These are phyloP conservation scores for Cichorium intybus DNA, from an alignment of 140 eudicot species.

Conservation along the genomic window DNA sequence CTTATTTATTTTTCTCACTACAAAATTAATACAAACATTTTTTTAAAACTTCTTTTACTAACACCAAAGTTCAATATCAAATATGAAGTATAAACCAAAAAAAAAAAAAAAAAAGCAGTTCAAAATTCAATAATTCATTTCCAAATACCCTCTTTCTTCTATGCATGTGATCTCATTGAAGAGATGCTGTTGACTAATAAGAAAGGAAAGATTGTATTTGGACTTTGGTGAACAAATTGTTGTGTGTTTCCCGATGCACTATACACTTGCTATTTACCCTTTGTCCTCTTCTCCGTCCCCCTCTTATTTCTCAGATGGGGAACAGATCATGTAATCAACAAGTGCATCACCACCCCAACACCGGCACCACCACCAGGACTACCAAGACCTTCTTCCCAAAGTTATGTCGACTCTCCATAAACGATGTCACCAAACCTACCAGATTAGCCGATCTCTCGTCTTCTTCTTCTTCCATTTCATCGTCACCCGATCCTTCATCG, in stretches of 20 bases:
- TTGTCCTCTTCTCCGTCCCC: neutral
- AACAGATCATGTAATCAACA: slow-evolving; percentile 9
- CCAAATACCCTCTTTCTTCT: too few relatives aligned
- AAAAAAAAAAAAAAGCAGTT: too few relatives aligned
- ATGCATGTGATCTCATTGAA: too few relatives aligned
- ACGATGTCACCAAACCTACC: slow-evolving; percentile 20
- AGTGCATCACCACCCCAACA: neutral
- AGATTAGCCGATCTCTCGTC: slow-evolving; percentile 10
- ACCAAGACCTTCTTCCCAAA: slow-evolving; percentile 20
- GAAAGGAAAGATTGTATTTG: neutral
- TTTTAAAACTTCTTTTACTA: too few relatives aligned
- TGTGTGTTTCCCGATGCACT: neutral
- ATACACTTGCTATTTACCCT: neutral
- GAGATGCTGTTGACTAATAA: neutral
- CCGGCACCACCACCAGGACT: neutral
- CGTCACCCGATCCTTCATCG: slow-evolving; percentile 20
- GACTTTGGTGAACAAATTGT: neutral
- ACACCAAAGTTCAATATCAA: too few relatives aligned
- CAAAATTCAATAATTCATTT: too few relatives aligned
- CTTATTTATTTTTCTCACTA: too few relatives aligned
- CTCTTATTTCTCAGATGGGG: neutral
- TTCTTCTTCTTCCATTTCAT: slow-evolving; percentile 10
- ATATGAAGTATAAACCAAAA: too few relatives aligned
- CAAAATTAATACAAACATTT: too few relatives aligned
- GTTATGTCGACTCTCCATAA: slow-evolving; percentile 17